A percentile compares a stretch with the other conserved stretches of the same genome.
Evolutionary conservation across 2,329 filamentous ascomycete species (phyloP).

Genomic region (Parastagonospora avenae): DNA sequence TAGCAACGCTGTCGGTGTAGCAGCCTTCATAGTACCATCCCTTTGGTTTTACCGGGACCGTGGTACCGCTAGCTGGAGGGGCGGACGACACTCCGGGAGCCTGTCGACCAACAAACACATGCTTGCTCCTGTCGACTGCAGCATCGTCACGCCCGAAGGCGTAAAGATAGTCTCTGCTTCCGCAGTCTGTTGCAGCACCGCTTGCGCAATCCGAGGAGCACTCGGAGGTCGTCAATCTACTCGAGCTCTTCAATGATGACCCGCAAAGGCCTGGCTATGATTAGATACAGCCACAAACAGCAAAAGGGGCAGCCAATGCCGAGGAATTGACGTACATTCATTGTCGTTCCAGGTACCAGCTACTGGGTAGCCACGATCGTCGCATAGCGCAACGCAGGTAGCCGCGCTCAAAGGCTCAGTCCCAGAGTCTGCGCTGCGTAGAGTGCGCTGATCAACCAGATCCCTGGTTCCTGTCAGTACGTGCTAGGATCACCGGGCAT

Average conservation of each 20-base stretch:
- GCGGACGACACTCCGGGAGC: conserved; percentile 2
- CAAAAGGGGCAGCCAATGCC: background rate
- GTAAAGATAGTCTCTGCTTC: conserved; percentile 24
- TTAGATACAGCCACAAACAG: background rate
- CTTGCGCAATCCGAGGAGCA: conserved; percentile 37
- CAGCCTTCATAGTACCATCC: conserved; percentile 32
- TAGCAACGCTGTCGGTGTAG: conserved; percentile 24
- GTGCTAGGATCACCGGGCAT: background rate
- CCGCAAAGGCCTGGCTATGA: conserved; percentile 31
- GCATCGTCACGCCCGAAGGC: conserved; percentile 10
- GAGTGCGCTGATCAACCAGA: conserved; percentile 16
- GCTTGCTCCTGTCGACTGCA: background rate
- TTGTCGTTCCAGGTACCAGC: conserved; percentile 41
- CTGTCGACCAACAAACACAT: background rate
- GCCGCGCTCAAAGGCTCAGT: conserved; percentile 31
- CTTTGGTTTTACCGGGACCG: conserved; percentile 10
- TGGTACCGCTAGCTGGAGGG: conserved; percentile 24
- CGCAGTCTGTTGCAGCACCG: conserved; percentile 30
- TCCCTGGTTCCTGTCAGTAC: conserved; percentile 8
- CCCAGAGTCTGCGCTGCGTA: conserved; percentile 13
- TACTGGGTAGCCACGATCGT: conserved; percentile 28
- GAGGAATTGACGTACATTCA: conserved; percentile 22
- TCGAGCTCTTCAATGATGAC: conserved; percentile 25
- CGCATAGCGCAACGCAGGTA: conserved; percentile 36
- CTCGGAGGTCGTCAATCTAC: conserved; percentile 12